Evolutionary conservation across 202 grass and related monocot genomes (phyloP).

Genomic region (Schoenoplectus tabernaemontani): DNA sequence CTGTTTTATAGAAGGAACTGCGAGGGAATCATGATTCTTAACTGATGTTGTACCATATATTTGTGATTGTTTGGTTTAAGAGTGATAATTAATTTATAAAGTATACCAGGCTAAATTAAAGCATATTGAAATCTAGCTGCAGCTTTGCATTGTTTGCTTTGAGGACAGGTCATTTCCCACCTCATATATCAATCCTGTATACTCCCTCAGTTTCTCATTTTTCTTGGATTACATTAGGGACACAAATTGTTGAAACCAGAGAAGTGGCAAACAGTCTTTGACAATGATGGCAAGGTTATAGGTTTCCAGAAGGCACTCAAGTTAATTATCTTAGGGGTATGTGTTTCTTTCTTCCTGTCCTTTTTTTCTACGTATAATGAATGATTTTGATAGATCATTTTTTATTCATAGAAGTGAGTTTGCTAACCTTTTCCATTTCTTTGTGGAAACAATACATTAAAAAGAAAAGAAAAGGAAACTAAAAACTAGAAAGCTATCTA

Average conservation of each 20-base stretch:
- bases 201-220: conserved; percentile 7
- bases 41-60: background rate
- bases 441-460: background rate
- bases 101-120: conserved; percentile 5
- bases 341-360: conserved; percentile 3
- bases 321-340: conserved; percentile 88
- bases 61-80: background rate
- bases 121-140: background rate
- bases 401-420: background rate
- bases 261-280: conserved; percentile 79
- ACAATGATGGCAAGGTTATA: conserved; percentile 58
- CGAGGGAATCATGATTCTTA: background rate
- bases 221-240: conserved; percentile 42
- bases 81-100: background rate
- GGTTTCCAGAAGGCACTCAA: conserved; percentile 86
- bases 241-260: conserved; percentile 82
- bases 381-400: background rate
- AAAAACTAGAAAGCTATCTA: background rate
- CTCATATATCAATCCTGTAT: conserved; percentile 5
- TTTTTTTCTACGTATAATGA: background rate
- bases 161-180: conserved; percentile 12
- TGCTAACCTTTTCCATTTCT: background rate
- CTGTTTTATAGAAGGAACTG: background rate
- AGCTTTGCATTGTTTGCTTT: background rate
- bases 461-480: background rate